phyloP scores from a whole-genome alignment of 2,329 filamentous ascomycete species.

The Beauveria asiatica region DNA sequence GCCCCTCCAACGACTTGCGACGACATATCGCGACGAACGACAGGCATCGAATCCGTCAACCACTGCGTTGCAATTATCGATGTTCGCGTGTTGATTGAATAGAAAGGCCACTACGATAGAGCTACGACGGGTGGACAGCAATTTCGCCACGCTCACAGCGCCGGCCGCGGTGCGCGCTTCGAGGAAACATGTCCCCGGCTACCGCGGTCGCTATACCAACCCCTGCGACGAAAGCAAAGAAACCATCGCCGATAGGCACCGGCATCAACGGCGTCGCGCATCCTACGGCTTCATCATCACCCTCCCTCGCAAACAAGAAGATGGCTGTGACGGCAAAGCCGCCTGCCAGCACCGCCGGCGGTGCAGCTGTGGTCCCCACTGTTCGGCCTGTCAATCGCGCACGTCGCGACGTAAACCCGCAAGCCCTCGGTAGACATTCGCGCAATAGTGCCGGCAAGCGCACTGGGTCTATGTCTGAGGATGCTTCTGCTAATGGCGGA shows the following conservation, averaged over 20 bases:
- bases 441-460: slow-evolving; percentile 43
- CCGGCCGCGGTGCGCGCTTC: slow-evolving; percentile 17
- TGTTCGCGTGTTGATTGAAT: slow-evolving; percentile 7
- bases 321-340: slow-evolving; percentile 37
- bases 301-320: slow-evolving; percentile 48
- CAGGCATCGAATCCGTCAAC: slow-evolving; percentile 2
- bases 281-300: slow-evolving; percentile 51
- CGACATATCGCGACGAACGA: slow-evolving; percentile 4
- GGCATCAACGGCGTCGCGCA: slow-evolving; percentile 55
- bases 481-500: slow-evolving; percentile 27
- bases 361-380: slow-evolving; percentile 30
- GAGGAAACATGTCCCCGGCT: slow-evolving; percentile 44
- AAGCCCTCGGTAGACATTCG: slow-evolving; percentile 37
- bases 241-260: slow-evolving; percentile 55
- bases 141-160: slow-evolving; percentile 4
- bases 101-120: background rate
- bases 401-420: slow-evolving; percentile 46
- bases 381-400: slow-evolving; percentile 47
- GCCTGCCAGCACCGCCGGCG: slow-evolving; percentile 27
- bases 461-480: slow-evolving; percentile 39
- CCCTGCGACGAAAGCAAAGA: slow-evolving; percentile 54
- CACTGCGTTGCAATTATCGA: background rate
- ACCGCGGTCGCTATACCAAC: slow-evolving; percentile 38
- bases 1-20: slow-evolving; percentile 8
- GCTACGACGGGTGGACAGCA: slow-evolving; percentile 10